These are phyloP conservation scores for Alisma plantagoaquatica DNA, from an alignment of 106 monocot species.

Conservation along the genomic window DNA sequence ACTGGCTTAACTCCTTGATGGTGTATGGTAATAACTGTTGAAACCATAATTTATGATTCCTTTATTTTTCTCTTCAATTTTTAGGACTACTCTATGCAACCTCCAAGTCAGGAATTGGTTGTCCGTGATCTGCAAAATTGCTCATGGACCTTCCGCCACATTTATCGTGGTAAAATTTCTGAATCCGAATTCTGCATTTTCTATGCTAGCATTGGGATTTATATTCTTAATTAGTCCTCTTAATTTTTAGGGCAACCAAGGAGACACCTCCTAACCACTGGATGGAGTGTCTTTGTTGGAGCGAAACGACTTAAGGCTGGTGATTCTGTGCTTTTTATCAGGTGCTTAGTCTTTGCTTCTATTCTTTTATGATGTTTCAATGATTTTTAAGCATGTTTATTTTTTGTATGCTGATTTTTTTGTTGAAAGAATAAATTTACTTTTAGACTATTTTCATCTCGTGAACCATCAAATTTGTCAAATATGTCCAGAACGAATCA, in stretches of 20 bases:
- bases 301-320: slow-evolving; percentile 87
- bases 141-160: slow-evolving; percentile 89
- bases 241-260: slow-evolving; percentile 86
- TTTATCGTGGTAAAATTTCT: slow-evolving; percentile 59
- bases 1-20: neutral
- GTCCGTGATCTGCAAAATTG: slow-evolving; percentile 82
- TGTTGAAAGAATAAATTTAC: no score
- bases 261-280: slow-evolving; percentile 90
- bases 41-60: neutral
- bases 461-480: no score
- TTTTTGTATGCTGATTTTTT: no score
- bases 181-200: no score
- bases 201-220: no score
- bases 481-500: no score
- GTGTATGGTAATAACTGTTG: no score
- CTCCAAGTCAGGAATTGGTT: slow-evolving; percentile 92
- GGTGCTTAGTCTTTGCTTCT: no score
- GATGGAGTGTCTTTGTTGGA: slow-evolving; percentile 95
- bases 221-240: no score
- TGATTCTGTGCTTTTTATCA: slow-evolving; percentile 89
- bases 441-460: no score
- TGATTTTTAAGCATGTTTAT: no score
- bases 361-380: no score
- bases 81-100: slow-evolving; percentile 89
- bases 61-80: neutral